phyloP scores from a whole-genome alignment of 2,329 filamentous ascomycete genomes.

The Sphaerulina vaccinii region DNA sequence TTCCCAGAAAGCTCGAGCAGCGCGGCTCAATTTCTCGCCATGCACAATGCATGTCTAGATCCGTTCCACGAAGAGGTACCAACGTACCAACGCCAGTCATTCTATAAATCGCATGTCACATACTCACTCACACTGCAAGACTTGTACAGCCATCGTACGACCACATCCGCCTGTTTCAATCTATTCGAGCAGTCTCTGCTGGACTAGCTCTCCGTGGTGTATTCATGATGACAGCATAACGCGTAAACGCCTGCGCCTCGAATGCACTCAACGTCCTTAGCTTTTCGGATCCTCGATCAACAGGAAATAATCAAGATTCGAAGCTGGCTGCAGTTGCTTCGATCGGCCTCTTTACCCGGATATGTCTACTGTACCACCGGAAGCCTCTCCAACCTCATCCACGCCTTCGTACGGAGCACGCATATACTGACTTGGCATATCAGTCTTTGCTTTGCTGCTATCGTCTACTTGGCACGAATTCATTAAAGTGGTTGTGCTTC shows the following conservation, averaged over 20 bases:
- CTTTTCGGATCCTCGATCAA: slow-evolving; percentile 2
- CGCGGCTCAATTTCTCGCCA: neutral
- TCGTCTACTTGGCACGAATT: neutral
- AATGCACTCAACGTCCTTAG: neutral
- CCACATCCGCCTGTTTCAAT: neutral
- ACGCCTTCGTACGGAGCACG: too few species aligned
- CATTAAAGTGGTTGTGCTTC: neutral
- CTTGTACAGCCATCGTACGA: neutral
- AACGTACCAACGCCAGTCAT: neutral
- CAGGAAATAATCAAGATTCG: neutral
- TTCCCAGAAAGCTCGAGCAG: neutral
- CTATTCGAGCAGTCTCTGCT: neutral
- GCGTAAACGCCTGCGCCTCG: neutral
- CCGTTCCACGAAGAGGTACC: neutral
- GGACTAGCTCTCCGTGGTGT: neutral
- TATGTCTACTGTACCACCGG: neutral
- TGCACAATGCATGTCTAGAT: neutral
- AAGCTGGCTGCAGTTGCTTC: neutral
- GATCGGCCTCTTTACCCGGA: neutral
- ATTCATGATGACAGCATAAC: slow-evolving; percentile 1
- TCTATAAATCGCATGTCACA: neutral
- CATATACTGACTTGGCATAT: neutral
- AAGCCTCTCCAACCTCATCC: too few species aligned
- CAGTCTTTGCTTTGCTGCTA: neutral
- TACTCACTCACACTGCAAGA: neutral